phyloP scores from a whole-genome alignment of 495 filamentous ascomycete species.

The Xanthoparmelia taractica region DNA sequence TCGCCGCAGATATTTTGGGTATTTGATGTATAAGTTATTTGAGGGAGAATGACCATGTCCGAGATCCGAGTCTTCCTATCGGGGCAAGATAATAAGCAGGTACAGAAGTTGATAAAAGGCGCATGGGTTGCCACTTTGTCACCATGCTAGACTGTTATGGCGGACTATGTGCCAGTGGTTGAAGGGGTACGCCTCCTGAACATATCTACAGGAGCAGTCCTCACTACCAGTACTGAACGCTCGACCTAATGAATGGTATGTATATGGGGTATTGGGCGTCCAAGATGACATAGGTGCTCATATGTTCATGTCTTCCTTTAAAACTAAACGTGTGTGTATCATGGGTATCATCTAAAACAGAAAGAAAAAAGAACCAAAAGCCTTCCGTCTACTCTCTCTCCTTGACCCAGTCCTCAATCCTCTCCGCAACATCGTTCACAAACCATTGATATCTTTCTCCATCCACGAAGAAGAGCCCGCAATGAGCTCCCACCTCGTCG shows the following conservation, averaged over 20 bases:
- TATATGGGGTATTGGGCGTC: neutral
- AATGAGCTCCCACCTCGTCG: conserved; percentile 81
- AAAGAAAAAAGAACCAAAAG: neutral
- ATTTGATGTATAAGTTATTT: too few relatives aligned
- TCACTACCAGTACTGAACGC: too few relatives aligned
- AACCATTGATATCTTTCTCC: conserved; percentile 61
- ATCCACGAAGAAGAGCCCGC: conserved; percentile 64
- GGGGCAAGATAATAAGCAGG: neutral
- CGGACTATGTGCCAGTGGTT: neutral
- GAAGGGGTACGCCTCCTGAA: neutral
- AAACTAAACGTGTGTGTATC: neutral
- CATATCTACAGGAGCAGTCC: too few relatives aligned
- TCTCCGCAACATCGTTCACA: conserved; percentile 63
- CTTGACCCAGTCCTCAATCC: conserved; percentile 68
- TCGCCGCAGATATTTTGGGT: too few relatives aligned
- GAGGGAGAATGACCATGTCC: too few relatives aligned
- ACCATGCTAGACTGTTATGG: too few relatives aligned
- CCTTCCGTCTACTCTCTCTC: conserved; percentile 19
- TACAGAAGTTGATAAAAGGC: neutral
- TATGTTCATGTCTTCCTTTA: neutral
- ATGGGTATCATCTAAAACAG: conserved; percentile 7
- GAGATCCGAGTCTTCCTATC: too few relatives aligned
- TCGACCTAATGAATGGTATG: too few relatives aligned
- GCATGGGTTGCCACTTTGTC: too few relatives aligned
- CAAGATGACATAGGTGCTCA: neutral